Percentiles rank a stretch among this genome's conserved stretches.
Conservation (phyloP, 1,284 basidiomycete species). For the Fistulina hepatica region DNA sequence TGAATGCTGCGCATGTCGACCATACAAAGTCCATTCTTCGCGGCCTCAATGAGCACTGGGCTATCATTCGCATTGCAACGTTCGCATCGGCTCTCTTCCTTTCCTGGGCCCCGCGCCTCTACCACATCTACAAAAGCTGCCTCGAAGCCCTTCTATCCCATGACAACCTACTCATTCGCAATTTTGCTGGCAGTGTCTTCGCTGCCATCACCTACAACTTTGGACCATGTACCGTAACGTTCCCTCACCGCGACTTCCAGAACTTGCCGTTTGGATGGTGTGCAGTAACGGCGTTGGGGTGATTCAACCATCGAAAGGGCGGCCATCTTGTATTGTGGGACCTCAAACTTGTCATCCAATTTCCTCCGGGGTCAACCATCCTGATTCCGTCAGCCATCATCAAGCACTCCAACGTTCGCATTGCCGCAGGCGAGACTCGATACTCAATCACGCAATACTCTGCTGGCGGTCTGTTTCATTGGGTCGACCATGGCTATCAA, state of each 20-base stretch:
- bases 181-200: conserved; percentile 5
- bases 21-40: neutral
- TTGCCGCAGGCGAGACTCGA: neutral
- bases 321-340: conserved; percentile 5
- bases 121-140: neutral
- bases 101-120: conserved; percentile 2
- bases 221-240: conserved; percentile 1
- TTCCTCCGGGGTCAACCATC: neutral
- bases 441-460: conserved; percentile 5
- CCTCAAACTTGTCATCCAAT: conserved; percentile 5
- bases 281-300: conserved; percentile 2
- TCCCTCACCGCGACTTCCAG: neutral
- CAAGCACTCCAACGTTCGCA: conserved; percentile 5
- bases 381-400: conserved; percentile 3
- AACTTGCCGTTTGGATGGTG: conserved; percentile 4
- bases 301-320: conserved; percentile 4
- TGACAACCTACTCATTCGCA: conserved; percentile 2
- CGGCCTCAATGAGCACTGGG: neutral
- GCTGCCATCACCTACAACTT: conserved; percentile 6
- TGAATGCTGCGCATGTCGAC: conserved; percentile 1
- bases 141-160: neutral
- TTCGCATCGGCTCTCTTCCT: conserved; percentile 5
- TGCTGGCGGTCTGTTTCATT: conserved; percentile 4
- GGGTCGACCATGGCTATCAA: conserved; percentile 3
- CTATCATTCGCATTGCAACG: neutral